Evolutionary conservation across 2,329 filamentous ascomycete species (phyloP), one percentile per base, ranked within the genome.

Genomic region (Ophiostoma piceae): DNA sequence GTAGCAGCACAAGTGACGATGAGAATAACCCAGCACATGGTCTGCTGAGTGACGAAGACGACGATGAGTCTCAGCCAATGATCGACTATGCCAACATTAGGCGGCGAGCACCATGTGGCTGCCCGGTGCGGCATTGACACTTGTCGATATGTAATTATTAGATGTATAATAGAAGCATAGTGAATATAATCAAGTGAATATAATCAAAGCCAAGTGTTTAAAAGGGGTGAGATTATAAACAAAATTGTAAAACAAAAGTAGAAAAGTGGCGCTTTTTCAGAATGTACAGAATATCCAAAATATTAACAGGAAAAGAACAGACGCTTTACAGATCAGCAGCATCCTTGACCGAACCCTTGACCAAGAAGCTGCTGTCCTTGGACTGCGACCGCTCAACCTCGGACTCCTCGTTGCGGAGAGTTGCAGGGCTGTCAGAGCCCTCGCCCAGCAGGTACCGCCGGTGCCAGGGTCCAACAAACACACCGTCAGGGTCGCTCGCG

Each of bases 381-480:
- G 79, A 62, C 26, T 62, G 57, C 22, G 57, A 62, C 57, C 57
- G 57, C 57, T 29, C 26, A 32, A 62, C 12, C 57, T 62, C 57
- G 6, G 22, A 26, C 71, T 78, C 77, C 71, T 78, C 77, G 12
- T 77, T 74, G 41, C 74, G 72, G 32, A 77, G 73, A n/a, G 60
- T 68, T 35, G 71, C 51, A 4, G 16, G 37, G 43, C n/a, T 41
- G 26, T 39, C 64, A 2, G 47, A 65, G 5, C 60, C 68, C 9
- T 73, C 77, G 39, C 78, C 79, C 60, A 88, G 77, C 26, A 97
- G 81, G 75, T 87, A 87, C 68, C 90, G 85, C 37, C 90, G 84
- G 79, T 97, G 92, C 94, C 94, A 99, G 67, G 93, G 89, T 1
- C 94, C 94, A 16, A 94, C 84, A 79, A 94, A 94, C 84, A 94